A percentile compares a stretch with the other conserved stretches of the same genome.
phyloP scores from a whole-genome alignment of 2,329 filamentous ascomycete genomes.

The Colletotrichum scovillei region DNA sequence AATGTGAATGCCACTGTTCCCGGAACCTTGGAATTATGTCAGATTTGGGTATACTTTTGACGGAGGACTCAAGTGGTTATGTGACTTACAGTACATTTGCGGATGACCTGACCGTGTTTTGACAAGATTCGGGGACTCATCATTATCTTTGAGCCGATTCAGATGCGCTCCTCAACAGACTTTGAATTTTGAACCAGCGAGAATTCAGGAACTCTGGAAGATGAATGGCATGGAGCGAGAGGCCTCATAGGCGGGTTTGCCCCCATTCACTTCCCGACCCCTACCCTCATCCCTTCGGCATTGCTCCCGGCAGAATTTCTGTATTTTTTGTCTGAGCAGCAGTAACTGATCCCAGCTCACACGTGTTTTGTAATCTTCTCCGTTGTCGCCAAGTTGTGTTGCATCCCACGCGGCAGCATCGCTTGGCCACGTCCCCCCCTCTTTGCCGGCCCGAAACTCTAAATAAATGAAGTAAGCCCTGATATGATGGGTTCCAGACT shows the following conservation, averaged over 20 bases:
- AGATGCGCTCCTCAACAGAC: neutral
- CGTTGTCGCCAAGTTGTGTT: neutral
- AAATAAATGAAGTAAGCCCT: neutral
- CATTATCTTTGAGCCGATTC: neutral
- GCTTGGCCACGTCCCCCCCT: neutral
- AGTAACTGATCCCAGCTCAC: neutral
- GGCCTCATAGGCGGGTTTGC: neutral
- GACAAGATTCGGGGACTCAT: neutral
- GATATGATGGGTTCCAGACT: neutral
- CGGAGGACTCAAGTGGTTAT: neutral
- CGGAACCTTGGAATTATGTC: neutral
- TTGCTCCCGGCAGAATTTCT: neutral
- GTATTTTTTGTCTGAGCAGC: neutral
- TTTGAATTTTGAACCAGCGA: neutral
- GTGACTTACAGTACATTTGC: neutral
- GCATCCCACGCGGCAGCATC: neutral
- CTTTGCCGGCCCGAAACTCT: neutral
- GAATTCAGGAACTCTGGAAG: neutral
- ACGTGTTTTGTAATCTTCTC: neutral
- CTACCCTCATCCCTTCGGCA: neutral
- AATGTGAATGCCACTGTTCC: slow-evolving; percentile 15
- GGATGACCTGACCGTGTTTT: slow-evolving; percentile 9
- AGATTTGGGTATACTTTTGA: no score
- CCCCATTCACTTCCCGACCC: neutral
- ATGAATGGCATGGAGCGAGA: neutral